phyloP scores from a whole-genome alignment of 2,329 filamentous ascomycete genomes.

The Boeremia lycopersici region DNA sequence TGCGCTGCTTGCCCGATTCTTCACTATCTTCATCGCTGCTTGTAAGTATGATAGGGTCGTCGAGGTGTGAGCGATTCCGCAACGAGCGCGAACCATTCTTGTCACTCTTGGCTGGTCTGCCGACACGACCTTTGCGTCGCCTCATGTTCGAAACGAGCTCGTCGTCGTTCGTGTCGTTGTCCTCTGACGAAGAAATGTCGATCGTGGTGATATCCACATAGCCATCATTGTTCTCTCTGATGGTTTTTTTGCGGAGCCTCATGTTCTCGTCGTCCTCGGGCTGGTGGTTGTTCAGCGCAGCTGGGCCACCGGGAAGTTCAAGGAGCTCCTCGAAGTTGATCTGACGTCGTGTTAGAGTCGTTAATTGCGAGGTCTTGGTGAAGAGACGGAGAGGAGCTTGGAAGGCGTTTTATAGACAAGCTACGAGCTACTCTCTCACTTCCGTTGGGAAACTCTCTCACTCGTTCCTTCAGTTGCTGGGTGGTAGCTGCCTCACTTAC shows the following conservation, averaged over 20 bases:
- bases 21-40: slow-evolving; percentile 34
- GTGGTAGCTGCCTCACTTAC: slow-evolving; percentile 42
- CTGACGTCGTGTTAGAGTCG: slow-evolving; percentile 38
- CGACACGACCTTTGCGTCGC: slow-evolving; percentile 24
- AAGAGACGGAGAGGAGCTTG: background rate
- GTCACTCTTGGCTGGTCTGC: background rate
- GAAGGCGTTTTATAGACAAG: background rate
- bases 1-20: slow-evolving; percentile 15
- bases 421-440: background rate
- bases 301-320: slow-evolving; percentile 53
- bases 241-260: slow-evolving; percentile 30
- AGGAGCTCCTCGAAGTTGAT: slow-evolving; percentile 54
- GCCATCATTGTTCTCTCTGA: slow-evolving; percentile 22
- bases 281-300: slow-evolving; percentile 53
- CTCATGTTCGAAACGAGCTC: slow-evolving; percentile 22
- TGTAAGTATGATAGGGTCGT: slow-evolving; percentile 20
- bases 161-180: slow-evolving; percentile 31
- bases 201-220: slow-evolving; percentile 41
- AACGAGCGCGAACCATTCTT: slow-evolving; percentile 16
- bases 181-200: slow-evolving; percentile 36
- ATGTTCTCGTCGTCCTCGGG: slow-evolving; percentile 30
- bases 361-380: background rate
- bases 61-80: slow-evolving; percentile 23
- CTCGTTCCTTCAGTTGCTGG: background rate
- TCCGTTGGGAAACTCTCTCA: background rate